Evolutionary conservation across 352 stramenopile genomes (phyloP).

Genomic region (Globisporangium acanthophoron): DNA sequence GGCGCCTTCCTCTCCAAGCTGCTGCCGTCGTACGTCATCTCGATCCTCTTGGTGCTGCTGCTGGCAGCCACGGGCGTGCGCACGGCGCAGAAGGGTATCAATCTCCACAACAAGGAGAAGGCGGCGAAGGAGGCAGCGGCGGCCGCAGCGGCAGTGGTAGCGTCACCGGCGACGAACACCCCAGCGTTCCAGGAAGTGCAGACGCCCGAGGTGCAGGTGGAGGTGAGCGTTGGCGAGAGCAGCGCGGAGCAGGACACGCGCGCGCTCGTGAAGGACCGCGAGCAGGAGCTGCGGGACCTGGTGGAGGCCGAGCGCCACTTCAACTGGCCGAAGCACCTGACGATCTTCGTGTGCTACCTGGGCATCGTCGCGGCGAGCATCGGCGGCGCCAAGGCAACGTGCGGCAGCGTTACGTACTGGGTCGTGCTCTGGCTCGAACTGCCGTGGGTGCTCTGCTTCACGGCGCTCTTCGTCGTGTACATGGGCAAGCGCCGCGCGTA

Average conservation of each 20-base stretch:
- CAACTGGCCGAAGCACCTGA: conserved; percentile 29
- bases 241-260: conserved; percentile 3
- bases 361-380: conserved; percentile 25
- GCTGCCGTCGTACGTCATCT: conserved; percentile 54
- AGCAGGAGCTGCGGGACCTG: conserved; percentile 3
- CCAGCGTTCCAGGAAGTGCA: conserved; percentile 9
- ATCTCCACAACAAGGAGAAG: conserved; percentile 30
- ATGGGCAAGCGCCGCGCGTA: conserved; percentile 30
- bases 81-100: conserved; percentile 27
- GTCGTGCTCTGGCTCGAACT: conserved; percentile 37
- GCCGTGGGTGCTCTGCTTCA: conserved; percentile 44
- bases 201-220: conserved; percentile 8
- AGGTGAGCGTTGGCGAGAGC: background rate
- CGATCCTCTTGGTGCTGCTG: conserved; percentile 45
- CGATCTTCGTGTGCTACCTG: conserved; percentile 40
- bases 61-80: conserved; percentile 28
- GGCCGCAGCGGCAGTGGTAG: conserved; percentile 1
- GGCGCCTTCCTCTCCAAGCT: conserved; percentile 54
- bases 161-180: background rate
- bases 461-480: conserved; percentile 21
- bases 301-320: conserved; percentile 31
- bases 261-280: conserved; percentile 14
- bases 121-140: conserved; percentile 21
- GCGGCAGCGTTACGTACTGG: conserved; percentile 16
- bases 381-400: conserved; percentile 11